Evolutionary conservation across 352 stramenopile genomes (phyloP).

Genomic region (Pythium oligandrum): DNA sequence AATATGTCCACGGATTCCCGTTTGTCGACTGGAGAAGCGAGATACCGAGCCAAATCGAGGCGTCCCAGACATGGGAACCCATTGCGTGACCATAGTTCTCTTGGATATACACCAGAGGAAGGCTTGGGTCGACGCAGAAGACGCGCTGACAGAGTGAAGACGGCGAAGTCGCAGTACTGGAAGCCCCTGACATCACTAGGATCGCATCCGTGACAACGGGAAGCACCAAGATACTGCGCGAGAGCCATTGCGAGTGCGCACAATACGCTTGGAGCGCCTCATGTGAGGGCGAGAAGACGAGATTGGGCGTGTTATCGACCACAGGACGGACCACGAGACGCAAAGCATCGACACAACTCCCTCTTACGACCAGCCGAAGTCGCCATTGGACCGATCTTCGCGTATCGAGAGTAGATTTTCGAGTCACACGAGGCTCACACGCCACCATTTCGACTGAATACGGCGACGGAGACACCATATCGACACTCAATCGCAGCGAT

Average conservation of each 20-base stretch:
- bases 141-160: conserved; percentile 11
- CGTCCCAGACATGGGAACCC: conserved; percentile 66
- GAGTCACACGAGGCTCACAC: neutral
- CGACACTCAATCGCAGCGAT: neutral
- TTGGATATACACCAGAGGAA: conserved; percentile 15
- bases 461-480: neutral
- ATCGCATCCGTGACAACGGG: conserved; percentile 28
- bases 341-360: neutral
- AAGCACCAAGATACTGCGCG: conserved; percentile 28
- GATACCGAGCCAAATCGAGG: conserved; percentile 47
- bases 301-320: neutral
- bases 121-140: conserved; percentile 5
- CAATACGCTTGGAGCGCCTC: conserved; percentile 32
- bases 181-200: conserved; percentile 2
- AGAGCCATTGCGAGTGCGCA: conserved; percentile 23
- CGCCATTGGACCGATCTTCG: neutral
- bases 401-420: no score
- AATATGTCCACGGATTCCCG: no score
- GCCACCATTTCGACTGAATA: conserved; percentile 1
- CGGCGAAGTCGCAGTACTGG: neutral
- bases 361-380: neutral
- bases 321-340: neutral
- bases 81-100: conserved; percentile 67
- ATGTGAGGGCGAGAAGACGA: conserved; percentile 5
- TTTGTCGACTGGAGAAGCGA: neutral